phyloP scores from a whole-genome alignment of 352 stramenopile species.

The Pythium chondricola region DNA sequence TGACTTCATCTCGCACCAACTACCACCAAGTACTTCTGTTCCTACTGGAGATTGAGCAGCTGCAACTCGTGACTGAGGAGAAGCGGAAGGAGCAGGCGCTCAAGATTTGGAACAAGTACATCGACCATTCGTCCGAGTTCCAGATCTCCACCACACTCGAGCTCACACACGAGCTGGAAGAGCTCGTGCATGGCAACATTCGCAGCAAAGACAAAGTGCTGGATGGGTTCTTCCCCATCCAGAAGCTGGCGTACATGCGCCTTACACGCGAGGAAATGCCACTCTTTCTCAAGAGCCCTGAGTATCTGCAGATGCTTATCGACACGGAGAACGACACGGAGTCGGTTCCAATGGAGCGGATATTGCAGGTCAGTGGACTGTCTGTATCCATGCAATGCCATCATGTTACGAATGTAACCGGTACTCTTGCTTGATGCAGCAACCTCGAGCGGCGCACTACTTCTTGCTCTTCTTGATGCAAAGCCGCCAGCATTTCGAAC shows the following conservation, averaged over 20 bases:
- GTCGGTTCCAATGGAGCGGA: constrained; percentile 73
- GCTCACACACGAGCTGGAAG: constrained; percentile 67
- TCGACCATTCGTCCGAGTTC: constrained; percentile 74
- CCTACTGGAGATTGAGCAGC: constrained; percentile 76
- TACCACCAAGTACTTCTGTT: constrained; percentile 85
- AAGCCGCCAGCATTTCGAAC: constrained; percentile 79
- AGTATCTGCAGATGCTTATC: constrained; percentile 83
- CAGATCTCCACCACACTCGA: constrained; percentile 78
- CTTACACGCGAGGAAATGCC: constrained; percentile 78
- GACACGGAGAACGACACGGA: constrained; percentile 71
- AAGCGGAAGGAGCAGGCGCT: constrained; percentile 63
- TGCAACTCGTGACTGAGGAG: constrained; percentile 59
- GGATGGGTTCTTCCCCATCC: constrained; percentile 79
- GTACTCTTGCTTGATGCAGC: constrained; percentile 15
- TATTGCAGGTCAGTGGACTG: constrained; percentile 38
- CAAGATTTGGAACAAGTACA: constrained; percentile 87
- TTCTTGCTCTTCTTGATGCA: constrained; percentile 86
- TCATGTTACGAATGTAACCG: too few relatives aligned
- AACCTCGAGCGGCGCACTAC: constrained; percentile 77
- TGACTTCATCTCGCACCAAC: constrained; percentile 24
- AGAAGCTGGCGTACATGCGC: constrained; percentile 82
- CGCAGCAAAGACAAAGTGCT: constrained; percentile 35
- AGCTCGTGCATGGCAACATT: constrained; percentile 70
- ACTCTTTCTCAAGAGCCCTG: constrained; percentile 75
- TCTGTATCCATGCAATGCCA: background rate